Evolutionary conservation across 2,329 filamentous ascomycete genomes (phyloP), one percentile per base, ranked within the genome.

Genomic region (Dothiorella sarmentorum): DNA sequence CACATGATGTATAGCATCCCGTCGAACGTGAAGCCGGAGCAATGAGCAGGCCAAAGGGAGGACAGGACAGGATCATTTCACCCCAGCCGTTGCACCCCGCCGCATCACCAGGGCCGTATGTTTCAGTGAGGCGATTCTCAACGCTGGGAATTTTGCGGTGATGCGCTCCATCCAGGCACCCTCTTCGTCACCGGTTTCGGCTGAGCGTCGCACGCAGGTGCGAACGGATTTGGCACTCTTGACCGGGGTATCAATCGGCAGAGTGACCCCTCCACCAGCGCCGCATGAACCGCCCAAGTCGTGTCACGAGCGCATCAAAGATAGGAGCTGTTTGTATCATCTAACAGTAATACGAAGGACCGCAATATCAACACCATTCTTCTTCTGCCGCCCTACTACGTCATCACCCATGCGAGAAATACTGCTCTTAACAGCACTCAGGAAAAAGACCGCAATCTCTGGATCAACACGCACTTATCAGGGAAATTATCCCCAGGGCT

Each of bases 1-100:
- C 71, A 73, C 60, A 73, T 75, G 62, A 73, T 75, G 65, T 75
- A 75, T 55, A 71, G 71, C 51, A 68, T 73, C 63, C 67, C 67
- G 40, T 65, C 69, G 7, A 74, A 74, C 61, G 73, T 75, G 71
- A 75, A 75, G 64, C 69, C 69, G 22, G 73, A 75, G 45, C 60
- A 61, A 42, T 60, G 58, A 60, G 27, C 3, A n/a, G 20, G 26
- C 31, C 56, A 31, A 11, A 3, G 27, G 33, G 35, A 29, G 33
- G 33, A 22, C 15, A 33, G 27, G 35, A 33, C 27, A 56, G 53
- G 53, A 45, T 33, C 47, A 13, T 40, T 27, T 26, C 26, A 35
- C 15, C 11, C 38, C 52, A 35, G 52, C 38, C 52, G 52, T 43
- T 44, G 52, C 37, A 35, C 18, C 37, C 52, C 27, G 40, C 38